Percentiles rank a stretch among this genome's conserved stretches.
Evolutionary conservation across 208 protist species (phyloP).

Genomic region (Leishmania mexicana): DNA sequence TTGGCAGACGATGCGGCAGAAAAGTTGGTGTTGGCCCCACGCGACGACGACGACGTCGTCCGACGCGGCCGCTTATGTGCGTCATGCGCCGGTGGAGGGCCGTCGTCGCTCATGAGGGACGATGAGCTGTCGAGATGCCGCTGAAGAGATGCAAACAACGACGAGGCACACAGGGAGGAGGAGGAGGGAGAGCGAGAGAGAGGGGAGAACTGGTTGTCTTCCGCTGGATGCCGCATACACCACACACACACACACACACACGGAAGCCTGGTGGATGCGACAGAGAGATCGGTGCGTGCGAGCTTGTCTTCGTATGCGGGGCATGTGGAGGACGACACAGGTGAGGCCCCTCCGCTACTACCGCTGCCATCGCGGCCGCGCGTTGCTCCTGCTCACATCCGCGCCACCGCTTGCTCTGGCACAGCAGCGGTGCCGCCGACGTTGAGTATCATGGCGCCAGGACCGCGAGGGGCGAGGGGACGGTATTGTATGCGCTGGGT

Average conservation of each 20-base stretch:
- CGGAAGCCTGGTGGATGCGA: too few relatives aligned
- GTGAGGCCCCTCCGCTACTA: not conserved
- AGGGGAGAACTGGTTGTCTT: too few relatives aligned
- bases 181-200: not conserved
- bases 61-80: constrained; percentile 51
- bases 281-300: not conserved
- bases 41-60: not conserved
- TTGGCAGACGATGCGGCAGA: constrained; percentile 2
- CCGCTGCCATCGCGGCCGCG: not conserved
- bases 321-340: not conserved
- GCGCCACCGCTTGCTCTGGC: not conserved
- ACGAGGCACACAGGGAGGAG: not conserved
- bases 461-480: not conserved
- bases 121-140: not conserved
- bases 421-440: not conserved
- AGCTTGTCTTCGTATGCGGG: not conserved
- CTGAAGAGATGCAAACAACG: not conserved
- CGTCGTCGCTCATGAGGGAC: constrained; percentile 44
- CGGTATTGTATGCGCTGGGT: too few relatives aligned
- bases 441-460: not conserved
- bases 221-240: too few relatives aligned
- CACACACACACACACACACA: too few relatives aligned
- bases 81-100: constrained; percentile 72
- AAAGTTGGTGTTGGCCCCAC: not conserved
- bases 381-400: not conserved